Base-by-base conservation (phyloP, 2,329 filamentous ascomycete genomes). In the Samsoniella hepiali region DNA sequence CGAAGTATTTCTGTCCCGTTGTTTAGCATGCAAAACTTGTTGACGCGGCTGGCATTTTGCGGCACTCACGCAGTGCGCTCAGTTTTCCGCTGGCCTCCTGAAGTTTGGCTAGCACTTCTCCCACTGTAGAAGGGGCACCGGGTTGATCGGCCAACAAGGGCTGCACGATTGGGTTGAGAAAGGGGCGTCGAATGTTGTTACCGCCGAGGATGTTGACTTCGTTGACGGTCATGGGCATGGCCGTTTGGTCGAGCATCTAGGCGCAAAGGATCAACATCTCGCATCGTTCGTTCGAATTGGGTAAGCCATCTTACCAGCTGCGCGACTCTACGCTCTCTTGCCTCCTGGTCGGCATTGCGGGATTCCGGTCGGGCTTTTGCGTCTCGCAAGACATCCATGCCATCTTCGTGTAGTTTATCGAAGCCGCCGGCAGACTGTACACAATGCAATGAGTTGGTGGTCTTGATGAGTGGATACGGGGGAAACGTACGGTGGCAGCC, bases 161-260 rank as follows among this genome's bases (percentile, higher is more conserved):
- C 63, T 87, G 79, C 75, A 98, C 88, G 64, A 97, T 81, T 42
- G 88, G 87, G 73, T 96, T 85, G 62, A 99, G 87, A 75, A 99
- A 97, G 67, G 84, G 82, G 69, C 85, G 85, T 67, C 95, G 87
- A n/a, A 94, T 97, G 73, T 95, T 88, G 65, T 84, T 84, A 51
- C 91, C 92, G 72, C 93, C 91, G 66, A 96, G 86, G 65, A 99
- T 82, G 69, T 90, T 87, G 72, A 99, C 85, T 51, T 91, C 91
- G 69, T 91, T 91, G 73, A 99, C 89, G 15, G 92, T 91, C 70
- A 95, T 91, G 47, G 95, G 94, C 64, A 95, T 86, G 50, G 91
- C 91, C 68, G 90, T 89, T 75, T 98, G 96, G 76, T 90, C 85
- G 68, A 87, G 68, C 67, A 78, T 72, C 76, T 78, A 62, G 29